Evolutionary conservation across 257 asterid species (phyloP), one percentile per base, ranked within the genome.

Genomic region (Catharanthus roseus): DNA sequence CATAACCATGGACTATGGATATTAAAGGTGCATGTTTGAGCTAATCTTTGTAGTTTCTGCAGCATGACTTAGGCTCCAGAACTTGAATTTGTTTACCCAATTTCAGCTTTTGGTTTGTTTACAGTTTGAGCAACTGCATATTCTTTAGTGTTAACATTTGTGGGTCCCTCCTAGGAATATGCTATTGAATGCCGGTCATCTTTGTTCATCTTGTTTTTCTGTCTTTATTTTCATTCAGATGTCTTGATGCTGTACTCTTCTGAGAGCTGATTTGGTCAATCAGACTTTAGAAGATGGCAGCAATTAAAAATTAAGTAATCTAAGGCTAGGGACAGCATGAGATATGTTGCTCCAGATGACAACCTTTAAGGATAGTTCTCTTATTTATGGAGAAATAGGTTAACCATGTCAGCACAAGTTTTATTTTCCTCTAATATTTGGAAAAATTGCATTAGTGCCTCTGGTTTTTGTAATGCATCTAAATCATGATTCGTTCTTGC

Each of bases 401-500:
- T 67, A 31, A 26, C 12, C 18, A 29, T 29, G n/a, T 44, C 16
- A 28, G 18, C 34, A 28, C 9, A 18, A 53, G 50, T 28, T 21
- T 2, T 28, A 1, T 47, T 6, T 18, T 47, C 60, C 8, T 31
- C 61, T 31, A 36, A 68, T 68, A 26, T 31, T 44, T 23, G 58
- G 44, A 12, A 29, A 33, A 28, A 67, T 51, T 21, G 16, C 28
- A n/a, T 10, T 10, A 61, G n/a, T 31, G 12, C 28, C 44, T 47
- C 21, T 41, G 21, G 18, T 56, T 41, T 13, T 23, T 69, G 18
- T 34, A 53, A n/a, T 33, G 41, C 45, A 26, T n/a, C n/a, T n/a
- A n/a, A 41, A 62, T 72, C 39, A 47, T 49, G 65, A 7, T 47
- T 31, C n/a, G 21, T 63, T 57, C 51, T 39, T 80, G 86, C 87